Evolutionary conservation across 2,329 filamentous ascomycete species (phyloP).

Genomic region (Stemphylium beticola): DNA sequence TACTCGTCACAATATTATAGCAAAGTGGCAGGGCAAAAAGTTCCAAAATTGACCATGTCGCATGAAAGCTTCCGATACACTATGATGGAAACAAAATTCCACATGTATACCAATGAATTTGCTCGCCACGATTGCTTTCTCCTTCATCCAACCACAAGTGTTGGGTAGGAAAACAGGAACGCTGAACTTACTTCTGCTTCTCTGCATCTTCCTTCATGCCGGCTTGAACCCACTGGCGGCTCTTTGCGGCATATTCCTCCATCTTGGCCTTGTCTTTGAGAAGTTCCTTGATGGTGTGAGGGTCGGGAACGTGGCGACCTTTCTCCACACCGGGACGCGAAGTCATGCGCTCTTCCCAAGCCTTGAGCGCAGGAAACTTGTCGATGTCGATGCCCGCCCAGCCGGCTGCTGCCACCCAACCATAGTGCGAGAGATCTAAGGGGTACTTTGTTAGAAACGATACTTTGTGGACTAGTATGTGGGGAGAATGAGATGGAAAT

Average conservation of each 20-base stretch:
- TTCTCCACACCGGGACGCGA: slow-evolving; percentile 75
- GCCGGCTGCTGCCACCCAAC: slow-evolving; percentile 70
- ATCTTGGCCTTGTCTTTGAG: slow-evolving; percentile 63
- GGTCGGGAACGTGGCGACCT: slow-evolving; percentile 73
- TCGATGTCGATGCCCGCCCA: slow-evolving; percentile 72
- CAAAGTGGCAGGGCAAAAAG: no score
- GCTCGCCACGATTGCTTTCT: not conserved
- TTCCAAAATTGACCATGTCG: no score
- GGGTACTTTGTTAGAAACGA: slow-evolving; percentile 5
- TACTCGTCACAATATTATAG: no score
- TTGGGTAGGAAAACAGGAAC: not conserved
- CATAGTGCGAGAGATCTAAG: slow-evolving; percentile 76
- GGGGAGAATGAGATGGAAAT: no score
- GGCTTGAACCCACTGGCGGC: slow-evolving; percentile 69
- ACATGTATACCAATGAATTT: not conserved
- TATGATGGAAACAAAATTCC: no score
- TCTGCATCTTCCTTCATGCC: slow-evolving; percentile 69
- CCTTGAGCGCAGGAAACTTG: slow-evolving; percentile 76
- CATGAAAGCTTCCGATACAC: no score
- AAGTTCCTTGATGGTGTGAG: slow-evolving; percentile 66
- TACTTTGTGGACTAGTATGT: not conserved
- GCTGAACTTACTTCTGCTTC: slow-evolving; percentile 40
- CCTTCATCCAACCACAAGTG: not conserved
- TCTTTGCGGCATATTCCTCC: slow-evolving; percentile 60
- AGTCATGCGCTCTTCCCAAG: slow-evolving; percentile 76